phyloP scores from a whole-genome alignment of 139 green algal genomes.

The Trebouxia sp. region DNA sequence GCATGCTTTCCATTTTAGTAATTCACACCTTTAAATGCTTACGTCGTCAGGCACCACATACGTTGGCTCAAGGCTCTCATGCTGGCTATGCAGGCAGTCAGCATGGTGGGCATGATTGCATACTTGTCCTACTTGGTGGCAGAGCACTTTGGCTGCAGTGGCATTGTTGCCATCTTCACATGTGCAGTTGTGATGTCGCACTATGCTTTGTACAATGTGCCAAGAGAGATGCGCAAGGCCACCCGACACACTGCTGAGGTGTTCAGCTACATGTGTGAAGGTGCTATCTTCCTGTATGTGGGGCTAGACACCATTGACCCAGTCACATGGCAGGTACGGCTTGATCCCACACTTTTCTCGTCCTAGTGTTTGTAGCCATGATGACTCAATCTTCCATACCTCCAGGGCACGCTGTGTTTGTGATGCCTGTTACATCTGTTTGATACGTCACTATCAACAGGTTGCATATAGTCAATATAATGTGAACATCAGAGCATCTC shows the following conservation, averaged over 20 bases:
- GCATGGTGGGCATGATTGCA: conserved; percentile 50
- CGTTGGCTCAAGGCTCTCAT: too few species aligned
- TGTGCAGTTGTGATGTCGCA: conserved; percentile 69
- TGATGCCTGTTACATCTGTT: too few species aligned
- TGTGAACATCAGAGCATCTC: too few species aligned
- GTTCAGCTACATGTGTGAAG: conserved; percentile 56
- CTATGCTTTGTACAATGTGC: conserved; percentile 74
- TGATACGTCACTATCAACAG: too few species aligned
- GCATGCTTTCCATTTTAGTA: too few species aligned
- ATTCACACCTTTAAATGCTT: too few species aligned
- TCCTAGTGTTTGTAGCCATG: too few species aligned
- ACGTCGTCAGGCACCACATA: too few species aligned
- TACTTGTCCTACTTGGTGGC: conserved; percentile 81
- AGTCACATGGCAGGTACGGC: conserved; percentile 59
- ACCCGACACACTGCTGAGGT: conserved; percentile 41
- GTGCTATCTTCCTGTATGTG: conserved; percentile 76
- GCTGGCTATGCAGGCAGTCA: conserved; percentile 27
- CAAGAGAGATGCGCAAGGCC: conserved; percentile 30
- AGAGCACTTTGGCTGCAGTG: conserved; percentile 78
- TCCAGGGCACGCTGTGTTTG: too few species aligned
- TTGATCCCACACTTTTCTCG: too few species aligned
- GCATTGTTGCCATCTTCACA: conserved; percentile 90
- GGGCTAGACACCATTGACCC: conserved; percentile 70
- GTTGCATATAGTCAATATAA: too few species aligned
- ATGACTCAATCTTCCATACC: too few species aligned